phyloP scores from a whole-genome alignment of 108 stramenopile genomes.

The Asterionellopsis glacialis region DNA sequence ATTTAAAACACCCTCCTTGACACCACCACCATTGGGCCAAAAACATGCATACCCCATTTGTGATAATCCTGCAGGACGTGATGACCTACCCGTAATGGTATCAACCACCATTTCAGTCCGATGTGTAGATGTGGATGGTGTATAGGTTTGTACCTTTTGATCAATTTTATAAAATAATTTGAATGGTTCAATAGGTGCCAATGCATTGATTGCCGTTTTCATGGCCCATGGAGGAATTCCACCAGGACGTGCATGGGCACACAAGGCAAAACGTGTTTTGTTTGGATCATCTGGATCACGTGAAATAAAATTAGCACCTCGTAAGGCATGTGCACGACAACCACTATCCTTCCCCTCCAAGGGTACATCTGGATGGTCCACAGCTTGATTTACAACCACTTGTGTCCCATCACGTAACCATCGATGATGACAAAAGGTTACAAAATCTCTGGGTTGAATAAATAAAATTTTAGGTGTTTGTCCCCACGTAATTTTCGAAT shows the following conservation, averaged over 20 bases:
- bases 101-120: neutral
- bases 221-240: conserved; percentile 56
- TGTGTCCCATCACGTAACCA: conserved; percentile 78
- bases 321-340: conserved; percentile 76
- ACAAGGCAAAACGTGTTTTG: conserved; percentile 55
- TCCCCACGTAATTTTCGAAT: conserved; percentile 76
- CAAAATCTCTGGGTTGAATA: conserved; percentile 76
- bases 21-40: conserved; percentile 60
- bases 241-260: conserved; percentile 52
- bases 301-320: conserved; percentile 78
- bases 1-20: conserved; percentile 13
- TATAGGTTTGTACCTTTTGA: conserved; percentile 13
- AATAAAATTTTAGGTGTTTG: conserved; percentile 78
- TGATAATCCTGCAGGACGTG: conserved; percentile 44
- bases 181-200: conserved; percentile 84
- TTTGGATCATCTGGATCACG: conserved; percentile 68
- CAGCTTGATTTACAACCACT: conserved; percentile 83
- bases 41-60: conserved; percentile 67
- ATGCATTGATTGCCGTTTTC: conserved; percentile 70
- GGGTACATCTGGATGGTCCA: conserved; percentile 60
- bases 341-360: conserved; percentile 41
- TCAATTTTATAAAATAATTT: conserved; percentile 72
- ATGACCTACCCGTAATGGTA: conserved; percentile 7
- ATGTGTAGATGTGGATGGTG: conserved; percentile 16
- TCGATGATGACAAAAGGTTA: conserved; percentile 81